phyloP scores from a whole-genome alignment of 345 rosid genomes.

The Syzygium aromaticum region DNA sequence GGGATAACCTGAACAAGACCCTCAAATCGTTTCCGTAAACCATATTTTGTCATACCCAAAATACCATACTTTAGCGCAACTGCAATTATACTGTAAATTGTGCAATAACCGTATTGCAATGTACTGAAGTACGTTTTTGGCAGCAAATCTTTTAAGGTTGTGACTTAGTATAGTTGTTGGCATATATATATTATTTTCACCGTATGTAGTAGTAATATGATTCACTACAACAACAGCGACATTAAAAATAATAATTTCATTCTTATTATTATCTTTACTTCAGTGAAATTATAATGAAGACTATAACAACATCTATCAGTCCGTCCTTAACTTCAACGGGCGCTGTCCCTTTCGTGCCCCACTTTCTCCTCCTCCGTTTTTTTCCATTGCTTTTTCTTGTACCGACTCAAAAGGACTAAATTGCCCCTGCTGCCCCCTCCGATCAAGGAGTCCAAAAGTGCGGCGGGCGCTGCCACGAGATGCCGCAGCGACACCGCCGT shows the following conservation, averaged over 20 bases:
- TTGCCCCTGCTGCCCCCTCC: background rate
- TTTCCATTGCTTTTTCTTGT: background rate
- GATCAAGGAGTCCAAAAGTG: background rate
- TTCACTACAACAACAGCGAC: background rate
- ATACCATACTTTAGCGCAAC: too few species aligned
- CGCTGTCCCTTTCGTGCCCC: background rate
- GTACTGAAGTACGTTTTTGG: too few species aligned
- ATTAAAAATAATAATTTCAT: background rate
- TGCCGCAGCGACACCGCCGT: background rate
- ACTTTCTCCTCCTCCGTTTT: background rate
- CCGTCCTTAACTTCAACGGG: too few species aligned
- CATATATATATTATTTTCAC: background rate
- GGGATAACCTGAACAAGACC: too few species aligned
- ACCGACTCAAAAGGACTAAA: too few species aligned
- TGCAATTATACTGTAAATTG: too few species aligned
- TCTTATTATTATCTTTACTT: background rate
- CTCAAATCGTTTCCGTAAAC: too few species aligned
- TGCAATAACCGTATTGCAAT: too few species aligned
- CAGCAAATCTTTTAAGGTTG: too few species aligned
- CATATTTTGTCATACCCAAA: too few species aligned
- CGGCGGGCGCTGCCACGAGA: background rate
- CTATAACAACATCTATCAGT: too few species aligned
- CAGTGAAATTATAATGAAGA: too few species aligned
- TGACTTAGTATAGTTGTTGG: background rate
- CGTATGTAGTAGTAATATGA: background rate